These are phyloP conservation scores for Vitis rotundifolia DNA, from an alignment of 164 flowering plant genomes.

Conservation along the genomic window DNA sequence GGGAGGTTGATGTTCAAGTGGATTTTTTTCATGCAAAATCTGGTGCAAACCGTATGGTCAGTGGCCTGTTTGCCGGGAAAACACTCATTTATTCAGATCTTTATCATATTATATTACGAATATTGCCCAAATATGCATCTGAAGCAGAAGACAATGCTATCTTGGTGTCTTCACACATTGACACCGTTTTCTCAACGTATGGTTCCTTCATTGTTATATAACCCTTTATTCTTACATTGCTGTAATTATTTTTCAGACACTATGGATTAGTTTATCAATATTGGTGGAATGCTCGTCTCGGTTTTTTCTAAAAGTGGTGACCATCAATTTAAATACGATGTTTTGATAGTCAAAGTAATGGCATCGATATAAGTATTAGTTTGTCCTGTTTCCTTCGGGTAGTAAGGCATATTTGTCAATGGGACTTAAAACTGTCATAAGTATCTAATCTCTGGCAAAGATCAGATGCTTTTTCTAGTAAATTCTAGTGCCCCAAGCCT, in stretches of 20 bases:
- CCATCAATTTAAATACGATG: background rate
- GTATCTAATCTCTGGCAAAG: too few relatives aligned
- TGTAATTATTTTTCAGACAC: background rate
- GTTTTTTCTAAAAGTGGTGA: background rate
- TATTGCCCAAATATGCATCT: constrained; percentile 69
- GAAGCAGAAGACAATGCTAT: constrained; percentile 81
- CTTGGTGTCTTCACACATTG: constrained; percentile 94
- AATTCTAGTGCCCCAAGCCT: too few relatives aligned
- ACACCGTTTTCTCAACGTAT: constrained; percentile 90
- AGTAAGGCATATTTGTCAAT: too few relatives aligned
- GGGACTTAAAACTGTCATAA: too few relatives aligned
- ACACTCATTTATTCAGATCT: constrained; percentile 86
- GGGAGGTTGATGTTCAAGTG: constrained; percentile 93
- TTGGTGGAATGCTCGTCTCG: background rate
- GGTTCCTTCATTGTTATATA: constrained; percentile 22
- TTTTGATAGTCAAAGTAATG: too few relatives aligned
- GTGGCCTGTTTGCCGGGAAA: constrained; percentile 81
- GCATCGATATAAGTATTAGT: too few relatives aligned
- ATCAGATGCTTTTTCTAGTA: too few relatives aligned
- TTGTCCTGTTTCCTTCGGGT: too few relatives aligned
- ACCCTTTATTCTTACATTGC: background rate
- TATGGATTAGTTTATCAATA: background rate
- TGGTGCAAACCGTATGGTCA: constrained; percentile 66
- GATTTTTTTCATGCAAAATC: constrained; percentile 69
- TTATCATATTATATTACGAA: constrained; percentile 70